phyloP scores from a whole-genome alignment of 768 basidiomycete genomes.

The Kwoniella mangroviensis region DNA sequence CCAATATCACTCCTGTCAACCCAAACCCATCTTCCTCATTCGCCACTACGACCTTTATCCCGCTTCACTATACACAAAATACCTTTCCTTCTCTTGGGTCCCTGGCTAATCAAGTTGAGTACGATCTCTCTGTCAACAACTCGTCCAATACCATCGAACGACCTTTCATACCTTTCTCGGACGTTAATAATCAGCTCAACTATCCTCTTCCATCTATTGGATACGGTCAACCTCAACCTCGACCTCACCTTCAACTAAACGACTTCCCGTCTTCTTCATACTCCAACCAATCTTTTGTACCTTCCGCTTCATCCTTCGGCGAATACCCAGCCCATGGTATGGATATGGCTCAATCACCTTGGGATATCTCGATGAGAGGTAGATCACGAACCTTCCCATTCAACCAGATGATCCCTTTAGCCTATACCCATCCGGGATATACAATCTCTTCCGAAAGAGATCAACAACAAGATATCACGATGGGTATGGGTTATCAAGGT shows the following conservation, averaged over 20 bases:
- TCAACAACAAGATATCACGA: background rate
- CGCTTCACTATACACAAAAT: too few relatives aligned
- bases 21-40: background rate
- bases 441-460: background rate
- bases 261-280: background rate
- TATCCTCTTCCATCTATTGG: background rate
- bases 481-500: slow-evolving; percentile 1
- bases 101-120: too few relatives aligned
- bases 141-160: background rate
- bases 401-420: background rate
- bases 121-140: background rate
- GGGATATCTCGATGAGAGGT: background rate
- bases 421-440: background rate
- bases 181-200: background rate
- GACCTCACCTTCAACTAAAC: too few relatives aligned
- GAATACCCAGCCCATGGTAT: too few relatives aligned
- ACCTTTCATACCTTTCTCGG: background rate
- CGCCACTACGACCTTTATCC: too few relatives aligned
- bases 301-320: too few relatives aligned
- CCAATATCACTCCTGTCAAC: background rate
- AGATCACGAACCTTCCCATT: background rate
- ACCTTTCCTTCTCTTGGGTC: background rate
- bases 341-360: too few relatives aligned
- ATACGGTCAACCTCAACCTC: background rate
- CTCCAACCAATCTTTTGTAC: background rate